phyloP scores from a whole-genome alignment of 2,329 filamentous ascomycete genomes.

The Pleomassaria siparia region DNA sequence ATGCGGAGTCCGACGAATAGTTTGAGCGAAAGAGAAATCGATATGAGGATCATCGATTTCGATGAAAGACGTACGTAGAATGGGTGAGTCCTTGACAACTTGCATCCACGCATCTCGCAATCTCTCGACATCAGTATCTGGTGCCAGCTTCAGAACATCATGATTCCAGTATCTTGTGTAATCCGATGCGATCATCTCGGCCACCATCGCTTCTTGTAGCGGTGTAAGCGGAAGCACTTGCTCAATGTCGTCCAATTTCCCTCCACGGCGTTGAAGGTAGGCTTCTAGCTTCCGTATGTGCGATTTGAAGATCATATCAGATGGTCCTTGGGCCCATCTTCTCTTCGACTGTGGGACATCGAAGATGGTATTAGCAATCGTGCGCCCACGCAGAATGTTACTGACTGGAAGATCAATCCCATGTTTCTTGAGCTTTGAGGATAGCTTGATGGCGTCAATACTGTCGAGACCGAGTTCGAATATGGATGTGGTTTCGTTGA shows the following conservation, averaged over 20 bases:
- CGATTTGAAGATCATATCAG: conserved; percentile 17
- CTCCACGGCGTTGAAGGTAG: conserved; percentile 41
- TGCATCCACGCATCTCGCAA: conserved; percentile 64
- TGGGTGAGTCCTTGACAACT: conserved; percentile 64
- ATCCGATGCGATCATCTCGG: conserved; percentile 74
- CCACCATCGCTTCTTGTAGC: conserved; percentile 83
- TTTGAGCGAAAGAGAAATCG: conserved; percentile 58
- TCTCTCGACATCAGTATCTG: conserved; percentile 55
- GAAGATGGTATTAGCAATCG: conserved; percentile 62
- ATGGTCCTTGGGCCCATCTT: conserved; percentile 3
- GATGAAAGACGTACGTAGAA: conserved; percentile 74
- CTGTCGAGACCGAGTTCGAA: conserved; percentile 87
- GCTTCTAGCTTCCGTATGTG: conserved; percentile 38
- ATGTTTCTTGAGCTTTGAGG: conserved; percentile 66
- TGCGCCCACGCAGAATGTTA: conserved; percentile 72
- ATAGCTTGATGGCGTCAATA: conserved; percentile 85
- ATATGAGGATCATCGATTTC: conserved; percentile 64
- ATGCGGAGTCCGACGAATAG: conserved; percentile 45
- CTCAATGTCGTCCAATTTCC: conserved; percentile 51
- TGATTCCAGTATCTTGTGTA: conserved; percentile 84
- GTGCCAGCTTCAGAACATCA: conserved; percentile 66
- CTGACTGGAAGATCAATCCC: conserved; percentile 69
- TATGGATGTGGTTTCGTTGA: conserved; percentile 65
- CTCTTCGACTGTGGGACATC: conserved; percentile 13
- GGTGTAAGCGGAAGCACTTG: conserved; percentile 73